Base-by-base conservation (phyloP, 2,329 filamentous ascomycete genomes). In the Huntiella bhutanensis region DNA sequence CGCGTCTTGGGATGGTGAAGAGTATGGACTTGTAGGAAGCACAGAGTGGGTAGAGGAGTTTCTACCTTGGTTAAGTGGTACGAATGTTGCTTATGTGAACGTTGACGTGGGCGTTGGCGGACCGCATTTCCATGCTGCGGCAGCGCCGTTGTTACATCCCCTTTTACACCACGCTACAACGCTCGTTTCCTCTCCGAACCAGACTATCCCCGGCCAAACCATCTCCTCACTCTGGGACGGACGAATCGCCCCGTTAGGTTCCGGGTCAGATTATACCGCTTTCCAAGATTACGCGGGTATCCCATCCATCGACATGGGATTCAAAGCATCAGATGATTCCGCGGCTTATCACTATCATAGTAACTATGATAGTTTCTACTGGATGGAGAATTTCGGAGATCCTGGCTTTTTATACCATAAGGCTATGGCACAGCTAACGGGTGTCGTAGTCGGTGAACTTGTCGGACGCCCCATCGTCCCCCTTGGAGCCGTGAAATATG, bases 31-130 rank as follows among this genome's bases (percentile, higher is more conserved):
- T 4, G 61, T 94, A 11, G 87, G 87, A 4, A 85, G 79, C 45
- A 93, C 87, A 0, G 87, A 94, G 57, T 94, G 86, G 85, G 84
- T 94, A 0, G 86, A 94, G 57, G 84, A 94, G 53, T 84, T 83
- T 55, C 62, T 92, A 0, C 80, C 82, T 0, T 93, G 85, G 85
- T 70, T 94, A 10, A 69, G 70, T 2, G 68, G 69, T 3, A 70
- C 80, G 36, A 80, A 77, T 48, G 72, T 94, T 12, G 84, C 84
- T 7, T 93, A 93, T 56, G 62, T 94, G 52, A 93, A 94, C 59
- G 75, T 93, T 47, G 87, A 94, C 54, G 76, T 85, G 4, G 82
- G 79, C 28, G 71, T 79, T 3, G 58, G 66, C 4, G 82, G 84
- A 0, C 70, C 73, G 0, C 48, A 66, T n/a, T 84, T 91, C 56